Conservation (phyloP, 495 filamentous ascomycete genomes). For the Xylaria telfairii region DNA sequence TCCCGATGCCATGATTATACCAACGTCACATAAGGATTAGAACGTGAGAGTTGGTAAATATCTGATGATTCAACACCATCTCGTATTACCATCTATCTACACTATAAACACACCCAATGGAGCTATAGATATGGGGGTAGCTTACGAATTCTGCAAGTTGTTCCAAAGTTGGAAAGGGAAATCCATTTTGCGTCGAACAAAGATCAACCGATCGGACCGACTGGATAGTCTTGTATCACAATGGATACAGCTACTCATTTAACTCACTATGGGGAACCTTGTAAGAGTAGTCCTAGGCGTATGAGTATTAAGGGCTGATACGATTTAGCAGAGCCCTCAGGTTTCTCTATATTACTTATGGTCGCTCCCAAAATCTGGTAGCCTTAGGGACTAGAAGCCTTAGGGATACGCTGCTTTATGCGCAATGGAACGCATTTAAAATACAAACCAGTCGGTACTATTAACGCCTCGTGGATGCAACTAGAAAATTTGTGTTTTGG, state of each 20-base stretch:
- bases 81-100: not conserved
- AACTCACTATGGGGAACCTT: not conserved
- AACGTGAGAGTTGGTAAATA: not conserved
- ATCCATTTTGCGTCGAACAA: not conserved
- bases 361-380: not conserved
- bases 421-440: not conserved
- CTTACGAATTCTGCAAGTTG: not conserved
- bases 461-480: not conserved
- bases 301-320: not conserved
- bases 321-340: not conserved
- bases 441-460: not conserved
- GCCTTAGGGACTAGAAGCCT: not conserved
- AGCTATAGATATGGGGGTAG: not conserved
- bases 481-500: not conserved
- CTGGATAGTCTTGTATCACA: constrained; percentile 3
- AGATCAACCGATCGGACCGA: constrained; percentile 20
- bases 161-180: constrained; percentile 4
- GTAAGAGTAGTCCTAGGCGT: not conserved
- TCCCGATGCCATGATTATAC: not conserved
- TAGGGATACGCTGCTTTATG: not conserved
- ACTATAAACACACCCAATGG: not conserved
- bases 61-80: not conserved
- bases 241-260: not conserved
- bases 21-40: not conserved
- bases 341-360: too few relatives aligned